Conservation (phyloP, 768 basidiomycete genomes). For the Mycena chlorophos region DNA sequence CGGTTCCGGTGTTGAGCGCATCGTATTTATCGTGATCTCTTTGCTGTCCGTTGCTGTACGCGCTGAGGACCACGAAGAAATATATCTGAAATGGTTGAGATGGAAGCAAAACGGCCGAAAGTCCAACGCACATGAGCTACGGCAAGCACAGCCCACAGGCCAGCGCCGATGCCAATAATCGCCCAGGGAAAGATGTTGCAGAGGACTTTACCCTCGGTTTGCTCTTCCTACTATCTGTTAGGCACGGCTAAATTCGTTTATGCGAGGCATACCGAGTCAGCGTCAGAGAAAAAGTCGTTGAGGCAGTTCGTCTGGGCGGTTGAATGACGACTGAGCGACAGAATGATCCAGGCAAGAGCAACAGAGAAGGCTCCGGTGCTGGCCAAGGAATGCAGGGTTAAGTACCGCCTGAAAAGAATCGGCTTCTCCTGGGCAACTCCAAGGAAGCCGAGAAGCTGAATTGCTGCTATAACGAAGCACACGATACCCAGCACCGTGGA, state of each 20-base stretch:
- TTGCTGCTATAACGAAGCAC: constrained; percentile 71
- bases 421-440: constrained; percentile 81
- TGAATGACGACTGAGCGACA: constrained; percentile 76
- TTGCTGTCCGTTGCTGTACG: constrained; percentile 73
- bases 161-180: constrained; percentile 88
- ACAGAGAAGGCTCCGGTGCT: constrained; percentile 67
- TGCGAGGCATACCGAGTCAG: too few species aligned
- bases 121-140: constrained; percentile 64
- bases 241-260: too few species aligned
- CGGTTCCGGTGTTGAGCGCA: constrained; percentile 63
- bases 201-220: constrained; percentile 63
- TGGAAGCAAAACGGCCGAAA: constrained; percentile 5
- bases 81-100: constrained; percentile 42
- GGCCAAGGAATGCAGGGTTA: constrained; percentile 60
- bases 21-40: constrained; percentile 82
- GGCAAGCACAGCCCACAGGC: constrained; percentile 80
- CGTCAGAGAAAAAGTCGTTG: constrained; percentile 51
- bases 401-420: constrained; percentile 65
- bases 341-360: constrained; percentile 76
- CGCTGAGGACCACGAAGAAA: constrained; percentile 45
- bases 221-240: too few species aligned
- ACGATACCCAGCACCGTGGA: constrained; percentile 71
- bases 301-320: constrained; percentile 71
- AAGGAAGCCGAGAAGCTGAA: constrained; percentile 84
- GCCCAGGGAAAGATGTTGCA: constrained; percentile 94